These are phyloP conservation scores for Funneliformis mosseae DNA, from an alignment of 192 early-diverging fungal genomes.

Conservation along the genomic window DNA sequence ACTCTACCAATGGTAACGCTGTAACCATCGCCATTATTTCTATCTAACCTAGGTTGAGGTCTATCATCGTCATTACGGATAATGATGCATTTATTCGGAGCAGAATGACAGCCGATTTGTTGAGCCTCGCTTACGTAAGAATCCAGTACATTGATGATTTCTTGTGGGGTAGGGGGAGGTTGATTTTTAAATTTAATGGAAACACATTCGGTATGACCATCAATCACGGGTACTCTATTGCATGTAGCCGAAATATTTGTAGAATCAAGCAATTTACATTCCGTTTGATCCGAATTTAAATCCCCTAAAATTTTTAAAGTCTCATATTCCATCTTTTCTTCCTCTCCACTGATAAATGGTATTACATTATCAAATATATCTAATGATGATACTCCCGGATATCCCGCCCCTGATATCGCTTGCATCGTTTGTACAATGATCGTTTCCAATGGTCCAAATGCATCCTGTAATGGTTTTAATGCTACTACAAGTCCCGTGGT, in stretches of 20 bases:
- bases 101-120: conserved; percentile 73
- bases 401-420: conserved; percentile 96
- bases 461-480: conserved; percentile 85
- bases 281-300: conserved; percentile 53
- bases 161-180: conserved; percentile 72
- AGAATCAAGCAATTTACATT: conserved; percentile 53
- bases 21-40: conserved; percentile 81
- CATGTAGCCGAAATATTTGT: conserved; percentile 91
- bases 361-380: conserved; percentile 98
- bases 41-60: conserved; percentile 94
- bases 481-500: conserved; percentile 94
- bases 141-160: conserved; percentile 70
- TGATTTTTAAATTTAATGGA: conserved; percentile 79
- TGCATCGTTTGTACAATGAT: conserved; percentile 92
- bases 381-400: conserved; percentile 92
- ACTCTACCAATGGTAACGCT: conserved; percentile 93
- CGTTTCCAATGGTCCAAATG: conserved; percentile 82
- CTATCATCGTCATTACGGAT: conserved; percentile 73
- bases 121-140: conserved; percentile 84
- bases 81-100: conserved; percentile 82
- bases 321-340: conserved; percentile 97
- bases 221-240: conserved; percentile 95
- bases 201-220: conserved; percentile 93
- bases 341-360: conserved; percentile 93
- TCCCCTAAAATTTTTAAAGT: conserved; percentile 89